Evolutionary conservation across 1,284 basidiomycete species (phyloP).

Genomic region (Psilocybe mexicana): DNA sequence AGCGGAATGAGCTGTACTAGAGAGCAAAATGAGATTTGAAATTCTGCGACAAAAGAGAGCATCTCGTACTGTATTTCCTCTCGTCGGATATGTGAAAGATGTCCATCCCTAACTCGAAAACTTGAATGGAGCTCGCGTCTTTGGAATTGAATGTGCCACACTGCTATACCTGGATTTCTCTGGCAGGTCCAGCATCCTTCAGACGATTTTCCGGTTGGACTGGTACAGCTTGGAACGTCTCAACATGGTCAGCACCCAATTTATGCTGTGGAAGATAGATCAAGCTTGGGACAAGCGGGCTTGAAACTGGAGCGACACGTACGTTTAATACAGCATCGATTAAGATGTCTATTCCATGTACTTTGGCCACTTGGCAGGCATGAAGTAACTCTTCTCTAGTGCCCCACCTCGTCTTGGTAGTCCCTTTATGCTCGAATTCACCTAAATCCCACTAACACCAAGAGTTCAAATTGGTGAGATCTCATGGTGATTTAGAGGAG

Average conservation of each 20-base stretch:
- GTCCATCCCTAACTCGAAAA: slow-evolving; percentile 71
- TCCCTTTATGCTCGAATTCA: slow-evolving; percentile 88
- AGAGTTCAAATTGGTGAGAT: neutral
- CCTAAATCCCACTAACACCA: slow-evolving; percentile 80
- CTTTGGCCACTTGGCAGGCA: slow-evolving; percentile 61
- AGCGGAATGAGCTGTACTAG: slow-evolving; percentile 72
- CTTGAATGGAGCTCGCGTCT: neutral
- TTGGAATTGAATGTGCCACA: neutral
- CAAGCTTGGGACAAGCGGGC: neutral
- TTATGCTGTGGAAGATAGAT: slow-evolving; percentile 57
- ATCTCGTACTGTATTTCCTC: slow-evolving; percentile 64
- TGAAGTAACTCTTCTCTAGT: slow-evolving; percentile 78
- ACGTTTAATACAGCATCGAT: slow-evolving; percentile 82
- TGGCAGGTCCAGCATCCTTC: slow-evolving; percentile 56
- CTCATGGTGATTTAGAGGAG: neutral
- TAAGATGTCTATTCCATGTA: slow-evolving; percentile 63
- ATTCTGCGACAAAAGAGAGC: neutral
- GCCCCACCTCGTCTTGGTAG: slow-evolving; percentile 88
- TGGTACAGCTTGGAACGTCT: slow-evolving; percentile 75
- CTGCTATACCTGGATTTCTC: slow-evolving; percentile 66
- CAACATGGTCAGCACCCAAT: slow-evolving; percentile 79
- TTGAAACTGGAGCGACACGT: slow-evolving; percentile 21
- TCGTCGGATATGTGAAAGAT: slow-evolving; percentile 79
- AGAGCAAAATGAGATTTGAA: neutral
- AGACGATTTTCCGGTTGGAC: slow-evolving; percentile 70